Base-by-base conservation (phyloP, 129 eudicot genomes). In the Flaveria ramosissima region DNA sequence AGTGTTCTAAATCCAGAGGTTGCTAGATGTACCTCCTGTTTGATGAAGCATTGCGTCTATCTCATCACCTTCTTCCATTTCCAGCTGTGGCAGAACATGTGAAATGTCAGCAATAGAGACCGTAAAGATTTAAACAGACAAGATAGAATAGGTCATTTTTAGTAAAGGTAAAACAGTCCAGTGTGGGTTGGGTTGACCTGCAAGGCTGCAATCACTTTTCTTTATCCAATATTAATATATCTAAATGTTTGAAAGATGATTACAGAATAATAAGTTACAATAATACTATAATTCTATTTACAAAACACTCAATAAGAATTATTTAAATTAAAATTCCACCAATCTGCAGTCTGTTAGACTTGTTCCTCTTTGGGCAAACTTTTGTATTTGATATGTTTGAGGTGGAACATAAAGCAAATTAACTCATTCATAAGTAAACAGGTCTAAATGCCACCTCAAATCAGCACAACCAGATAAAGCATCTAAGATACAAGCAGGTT, bases 11-110 rank as follows among this genome's bases (percentile, higher is more conserved):
- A 45, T 45, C 48, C 48, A 45, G 13, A 8, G 48, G 11, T 8
- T 11, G 3, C 8, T 11, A 9, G 13, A 45, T 45, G 50, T 11
- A 45, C 50, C 50, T 45, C 50, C 95, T 14, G 88, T 86, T 77
- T 84, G 91, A 76, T 88, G 91, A 57, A 82, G 86, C 96, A 90
- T 90, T 6, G 93, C 96, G 83, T 90, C 91, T 46, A 90, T 90
- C 86, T 90, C 96, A 60, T 90, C 96, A 11, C 91, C 93, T 75
- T 90, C 91, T 81, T 88, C 96, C 93, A 90, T 90, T 72, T 88
- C 96, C 67, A 90, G 76, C 96, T 90, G 96, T 43, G 73, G 56
- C 62, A 62, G 15, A 71, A 27, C 41, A 63, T 23, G 21, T 62
- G 9, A 36, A 17, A 70, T 4, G 23, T 36, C 75, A 70, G 74